Percentiles rank a stretch among this genome's conserved stretches.
These are phyloP conservation scores for Fraxinus latifolia DNA, from an alignment of 305 asterid genomes.

Conservation along the genomic window DNA sequence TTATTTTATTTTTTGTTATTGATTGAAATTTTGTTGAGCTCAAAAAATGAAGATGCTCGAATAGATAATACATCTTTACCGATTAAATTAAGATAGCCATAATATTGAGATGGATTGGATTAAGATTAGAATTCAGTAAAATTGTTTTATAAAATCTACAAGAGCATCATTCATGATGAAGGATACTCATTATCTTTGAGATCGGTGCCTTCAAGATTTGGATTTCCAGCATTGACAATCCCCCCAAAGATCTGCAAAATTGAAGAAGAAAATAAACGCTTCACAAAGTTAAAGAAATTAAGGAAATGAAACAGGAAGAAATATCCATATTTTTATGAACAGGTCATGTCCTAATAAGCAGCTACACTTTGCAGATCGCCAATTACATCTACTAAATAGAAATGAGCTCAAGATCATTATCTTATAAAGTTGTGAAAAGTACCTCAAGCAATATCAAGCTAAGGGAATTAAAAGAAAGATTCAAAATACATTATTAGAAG, in stretches of 20 bases:
- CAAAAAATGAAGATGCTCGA: background rate
- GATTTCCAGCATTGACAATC: conserved; percentile 74
- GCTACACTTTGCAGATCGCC: background rate
- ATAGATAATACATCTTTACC: background rate
- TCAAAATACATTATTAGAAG: conserved; percentile 12
- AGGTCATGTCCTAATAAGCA: background rate
- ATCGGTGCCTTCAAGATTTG: conserved; percentile 66
- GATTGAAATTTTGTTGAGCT: background rate
- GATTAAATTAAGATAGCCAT: background rate
- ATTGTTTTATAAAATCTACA: conserved; percentile 13
- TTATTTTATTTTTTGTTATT: background rate
- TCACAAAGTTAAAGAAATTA: conserved; percentile 11
- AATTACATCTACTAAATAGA: conserved; percentile 1
- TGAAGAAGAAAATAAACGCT: conserved; percentile 20
- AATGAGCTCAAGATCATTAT: background rate
- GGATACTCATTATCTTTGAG: conserved; percentile 91
- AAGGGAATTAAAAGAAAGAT: conserved; percentile 6
- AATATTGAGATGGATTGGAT: background rate
- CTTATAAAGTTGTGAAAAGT: conserved; percentile 10
- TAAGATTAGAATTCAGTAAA: background rate
- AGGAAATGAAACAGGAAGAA: background rate
- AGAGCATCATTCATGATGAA: conserved; percentile 26
- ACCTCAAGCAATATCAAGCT: background rate
- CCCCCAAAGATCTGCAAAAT: conserved; percentile 87
- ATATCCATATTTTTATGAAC: background rate